Conservation (phyloP, 1,284 basidiomycete genomes). For the Polyporus tsugae region DNA sequence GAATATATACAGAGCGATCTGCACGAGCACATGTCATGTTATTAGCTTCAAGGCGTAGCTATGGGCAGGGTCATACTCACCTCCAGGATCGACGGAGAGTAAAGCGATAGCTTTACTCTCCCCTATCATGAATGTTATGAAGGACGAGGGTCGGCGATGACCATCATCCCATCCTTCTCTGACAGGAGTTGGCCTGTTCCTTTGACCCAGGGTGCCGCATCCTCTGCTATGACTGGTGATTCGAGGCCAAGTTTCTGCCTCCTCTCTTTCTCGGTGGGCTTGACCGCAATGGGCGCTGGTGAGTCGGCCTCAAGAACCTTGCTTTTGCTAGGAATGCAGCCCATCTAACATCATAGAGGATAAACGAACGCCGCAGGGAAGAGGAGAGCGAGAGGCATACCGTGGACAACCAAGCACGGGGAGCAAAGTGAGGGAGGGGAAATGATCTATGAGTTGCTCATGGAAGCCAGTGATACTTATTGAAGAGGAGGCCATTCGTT, state of each 20-base stretch:
- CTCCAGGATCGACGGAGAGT: slow-evolving; percentile 23
- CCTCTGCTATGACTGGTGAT: slow-evolving; percentile 42
- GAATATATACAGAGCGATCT: slow-evolving; percentile 23
- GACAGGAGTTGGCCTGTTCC: slow-evolving; percentile 36
- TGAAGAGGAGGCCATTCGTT: slow-evolving; percentile 22
- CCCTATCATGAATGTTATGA: slow-evolving; percentile 3
- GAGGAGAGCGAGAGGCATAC: slow-evolving; percentile 17
- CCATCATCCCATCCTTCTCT: slow-evolving; percentile 36
- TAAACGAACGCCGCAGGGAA: neutral
- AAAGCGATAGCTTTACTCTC: neutral
- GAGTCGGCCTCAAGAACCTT: slow-evolving; percentile 35
- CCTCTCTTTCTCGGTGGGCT: slow-evolving; percentile 27
- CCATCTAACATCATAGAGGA: slow-evolving; percentile 40
- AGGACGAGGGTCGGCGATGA: slow-evolving; percentile 31
- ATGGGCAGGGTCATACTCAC: slow-evolving; percentile 9
- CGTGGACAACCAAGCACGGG: slow-evolving; percentile 22
- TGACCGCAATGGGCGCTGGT: slow-evolving; percentile 20
- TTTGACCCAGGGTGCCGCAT: slow-evolving; percentile 45
- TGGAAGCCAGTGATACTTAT: slow-evolving; percentile 21
- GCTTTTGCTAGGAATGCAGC: slow-evolving; percentile 56
- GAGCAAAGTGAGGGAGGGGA: slow-evolving; percentile 10
- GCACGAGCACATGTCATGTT: slow-evolving; percentile 1
- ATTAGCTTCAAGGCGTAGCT: neutral
- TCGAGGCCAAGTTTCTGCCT: slow-evolving; percentile 32
- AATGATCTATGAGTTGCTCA: slow-evolving; percentile 7